Evolutionary conservation across 2,329 filamentous ascomycete genomes (phyloP), one percentile per base, ranked within the genome.

Genomic region (Trichoderma atrobrunneum): DNA sequence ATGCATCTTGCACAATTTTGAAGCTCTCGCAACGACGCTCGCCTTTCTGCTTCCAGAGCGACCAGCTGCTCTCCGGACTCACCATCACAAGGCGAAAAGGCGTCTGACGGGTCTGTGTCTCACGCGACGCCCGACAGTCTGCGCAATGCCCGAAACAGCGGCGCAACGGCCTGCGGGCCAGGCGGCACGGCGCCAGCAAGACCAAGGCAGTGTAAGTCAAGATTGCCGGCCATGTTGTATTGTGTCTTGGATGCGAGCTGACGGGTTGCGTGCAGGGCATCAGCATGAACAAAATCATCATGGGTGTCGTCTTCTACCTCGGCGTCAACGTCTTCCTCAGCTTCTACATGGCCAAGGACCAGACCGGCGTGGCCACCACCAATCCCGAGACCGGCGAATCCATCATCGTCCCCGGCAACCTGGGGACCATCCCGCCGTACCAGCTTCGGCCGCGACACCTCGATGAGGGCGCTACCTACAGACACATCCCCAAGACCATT

Each of bases 401-500:
- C 18, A 83, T 90, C 74, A 84, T 84, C 73, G 85, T 89, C 26
- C 84, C 87, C 59, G 82, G 84, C 68, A 89, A 87, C 76, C 84
- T 84, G 34, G 87, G 83, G 65, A 83, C 83, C 24, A 89, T 93
- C 70, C 90, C 91, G 32, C 82, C 90, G 21, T 94, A 90, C 79
- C 84, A 86, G 69, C 84, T 91, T 73, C 88, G 92, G 66, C 91
- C 92, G n/a, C 81, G 85, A 73, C 79, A 81, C 72, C 83, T 90
- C 78, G 80, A 90, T 82, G 85, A 89, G 73, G 89, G 88, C 75
- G 91, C 90, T 26, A 82, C 86, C 65, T 91, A 91, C 80, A 92
- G 87, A 76, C 81, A 82, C 1, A 82, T 93, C 21, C 94, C 94
- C 1, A 87, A 91, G 75, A 87, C 87, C 71, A 86, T 98, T 73